Conservation (phyloP, 257 asterid species). For the Nicotiana paniculata region DNA sequence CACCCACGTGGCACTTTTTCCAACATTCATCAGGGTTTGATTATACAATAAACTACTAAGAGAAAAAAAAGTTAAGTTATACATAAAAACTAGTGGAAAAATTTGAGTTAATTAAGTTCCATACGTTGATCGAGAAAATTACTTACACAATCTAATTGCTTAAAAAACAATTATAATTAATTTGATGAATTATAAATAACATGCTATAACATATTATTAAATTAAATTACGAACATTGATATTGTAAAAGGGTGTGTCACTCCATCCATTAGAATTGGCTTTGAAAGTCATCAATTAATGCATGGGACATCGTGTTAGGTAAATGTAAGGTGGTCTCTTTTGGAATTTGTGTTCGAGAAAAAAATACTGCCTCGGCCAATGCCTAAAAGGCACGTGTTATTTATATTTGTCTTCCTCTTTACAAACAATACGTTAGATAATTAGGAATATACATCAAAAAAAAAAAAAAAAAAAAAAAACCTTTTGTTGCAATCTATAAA, state of each 20-base stretch:
- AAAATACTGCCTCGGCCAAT: constrained; percentile 9
- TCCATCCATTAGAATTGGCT: background rate
- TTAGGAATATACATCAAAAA: background rate
- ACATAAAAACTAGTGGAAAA: too few species aligned
- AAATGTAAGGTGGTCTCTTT: background rate
- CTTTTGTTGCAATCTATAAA: constrained; percentile 5
- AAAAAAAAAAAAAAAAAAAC: background rate
- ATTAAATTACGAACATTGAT: too few species aligned
- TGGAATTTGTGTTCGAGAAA: background rate
- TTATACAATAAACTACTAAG: too few species aligned
- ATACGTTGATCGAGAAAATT: too few species aligned
- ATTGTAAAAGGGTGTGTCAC: background rate
- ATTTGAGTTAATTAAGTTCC: too few species aligned
- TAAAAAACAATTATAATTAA: too few species aligned
- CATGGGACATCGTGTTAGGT: background rate
- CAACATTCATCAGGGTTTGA: background rate
- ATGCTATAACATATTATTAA: too few species aligned
- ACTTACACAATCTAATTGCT: too few species aligned
- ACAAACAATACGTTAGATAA: background rate
- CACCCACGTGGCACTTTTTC: constrained; percentile 16
- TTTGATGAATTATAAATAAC: too few species aligned
- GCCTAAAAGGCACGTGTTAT: background rate
- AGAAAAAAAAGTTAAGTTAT: too few species aligned
- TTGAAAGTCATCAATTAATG: background rate
- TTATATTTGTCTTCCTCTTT: background rate